phyloP scores from a whole-genome alignment of 2,329 filamentous ascomycete species.

The Fusarium decemcellulare region DNA sequence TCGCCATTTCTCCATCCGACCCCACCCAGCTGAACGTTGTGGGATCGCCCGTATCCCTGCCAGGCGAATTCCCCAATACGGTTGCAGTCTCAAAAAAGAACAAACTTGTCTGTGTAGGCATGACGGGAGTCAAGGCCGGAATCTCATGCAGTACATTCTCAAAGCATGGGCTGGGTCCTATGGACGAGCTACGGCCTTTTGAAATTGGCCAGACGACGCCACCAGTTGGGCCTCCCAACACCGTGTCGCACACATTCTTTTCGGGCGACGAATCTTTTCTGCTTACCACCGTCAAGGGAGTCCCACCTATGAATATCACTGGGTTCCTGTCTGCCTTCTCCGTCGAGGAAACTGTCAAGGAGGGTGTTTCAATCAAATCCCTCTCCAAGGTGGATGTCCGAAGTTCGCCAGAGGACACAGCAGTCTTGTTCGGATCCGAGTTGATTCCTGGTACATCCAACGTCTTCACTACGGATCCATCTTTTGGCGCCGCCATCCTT shows the following conservation, averaged over 20 bases:
- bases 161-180: slow-evolving; percentile 53
- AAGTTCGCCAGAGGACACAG: slow-evolving; percentile 65
- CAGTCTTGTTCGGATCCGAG: slow-evolving; percentile 68
- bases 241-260: slow-evolving; percentile 73
- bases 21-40: slow-evolving; percentile 61
- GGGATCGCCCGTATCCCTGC: slow-evolving; percentile 58
- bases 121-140: slow-evolving; percentile 59
- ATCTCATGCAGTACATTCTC: slow-evolving; percentile 60
- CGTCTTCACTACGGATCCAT: slow-evolving; percentile 70
- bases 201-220: slow-evolving; percentile 70
- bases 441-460: slow-evolving; percentile 59
- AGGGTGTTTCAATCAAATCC: neutral
- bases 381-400: slow-evolving; percentile 47
- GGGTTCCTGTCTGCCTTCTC: slow-evolving; percentile 69
- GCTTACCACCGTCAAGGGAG: slow-evolving; percentile 72
- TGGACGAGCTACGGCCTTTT: slow-evolving; percentile 63
- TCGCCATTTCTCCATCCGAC: slow-evolving; percentile 57
- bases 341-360: slow-evolving; percentile 47
- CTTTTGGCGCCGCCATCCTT: slow-evolving; percentile 69
- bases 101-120: slow-evolving; percentile 61
- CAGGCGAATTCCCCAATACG: slow-evolving; percentile 67
- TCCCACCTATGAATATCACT: slow-evolving; percentile 66
- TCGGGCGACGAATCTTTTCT: slow-evolving; percentile 66
- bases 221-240: slow-evolving; percentile 70
- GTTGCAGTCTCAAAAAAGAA: slow-evolving; percentile 62